Percentiles rank a stretch among this genome's conserved stretches.
phyloP scores from a whole-genome alignment of 2,329 filamentous ascomycete species.

The Claviceps sorghi region DNA sequence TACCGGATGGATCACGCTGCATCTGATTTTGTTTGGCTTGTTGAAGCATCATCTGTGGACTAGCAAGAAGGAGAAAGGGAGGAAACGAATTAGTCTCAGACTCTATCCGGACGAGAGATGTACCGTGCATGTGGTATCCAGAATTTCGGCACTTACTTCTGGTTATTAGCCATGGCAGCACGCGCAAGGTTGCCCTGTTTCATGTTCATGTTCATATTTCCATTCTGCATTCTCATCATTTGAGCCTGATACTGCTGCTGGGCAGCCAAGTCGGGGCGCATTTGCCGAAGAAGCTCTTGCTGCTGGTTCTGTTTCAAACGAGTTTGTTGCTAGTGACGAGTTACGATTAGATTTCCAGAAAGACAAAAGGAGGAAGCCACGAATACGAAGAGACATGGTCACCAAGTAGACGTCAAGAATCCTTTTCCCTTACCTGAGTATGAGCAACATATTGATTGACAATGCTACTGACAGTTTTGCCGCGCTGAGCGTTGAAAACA shows the following conservation, averaged over 20 bases:
- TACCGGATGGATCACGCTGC: slow-evolving; percentile 74
- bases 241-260: slow-evolving; percentile 44
- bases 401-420: slow-evolving; percentile 19
- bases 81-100: neutral
- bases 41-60: slow-evolving; percentile 58
- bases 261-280: slow-evolving; percentile 45
- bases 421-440: slow-evolving; percentile 61
- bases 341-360: slow-evolving; percentile 1
- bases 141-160: slow-evolving; percentile 42
- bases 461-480: slow-evolving; percentile 45
- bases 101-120: neutral
- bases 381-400: neutral
- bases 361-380: neutral
- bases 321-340: slow-evolving; percentile 41
- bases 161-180: slow-evolving; percentile 65
- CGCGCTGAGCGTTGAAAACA: slow-evolving; percentile 72
- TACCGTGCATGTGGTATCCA: neutral
- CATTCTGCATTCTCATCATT: slow-evolving; percentile 57
- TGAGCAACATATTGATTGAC: slow-evolving; percentile 67
- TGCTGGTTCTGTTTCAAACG: slow-evolving; percentile 62
- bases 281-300: slow-evolving; percentile 60
- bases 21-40: slow-evolving; percentile 65
- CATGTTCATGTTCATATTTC: slow-evolving; percentile 41
- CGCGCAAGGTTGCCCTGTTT: slow-evolving; percentile 52
- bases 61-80: slow-evolving; percentile 15